Conservation (phyloP, 2,329 filamentous ascomycete species). For the Aspergillus piperis region DNA sequence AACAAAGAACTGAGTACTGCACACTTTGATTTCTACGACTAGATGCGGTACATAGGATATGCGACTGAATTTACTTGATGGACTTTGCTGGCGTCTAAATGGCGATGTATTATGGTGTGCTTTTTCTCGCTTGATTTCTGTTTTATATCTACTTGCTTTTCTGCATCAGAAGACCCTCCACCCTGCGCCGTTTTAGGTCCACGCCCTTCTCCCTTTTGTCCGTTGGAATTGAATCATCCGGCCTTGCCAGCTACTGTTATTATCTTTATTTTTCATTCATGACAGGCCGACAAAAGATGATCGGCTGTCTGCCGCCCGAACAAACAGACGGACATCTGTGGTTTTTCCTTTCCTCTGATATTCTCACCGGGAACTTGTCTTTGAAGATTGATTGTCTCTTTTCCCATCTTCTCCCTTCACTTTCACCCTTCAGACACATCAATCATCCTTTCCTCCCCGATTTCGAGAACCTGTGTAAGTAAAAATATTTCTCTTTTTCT, state of each 20-base stretch:
- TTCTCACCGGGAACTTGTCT: neutral
- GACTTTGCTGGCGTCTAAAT: slow-evolving; percentile 9
- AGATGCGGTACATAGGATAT: slow-evolving; percentile 17
- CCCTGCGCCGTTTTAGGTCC: neutral
- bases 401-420: neutral
- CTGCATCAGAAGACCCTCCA: neutral
- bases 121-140: slow-evolving; percentile 10
- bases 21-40: slow-evolving; percentile 10
- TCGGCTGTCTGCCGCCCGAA: neutral
- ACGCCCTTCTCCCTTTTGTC: slow-evolving; percentile 16
- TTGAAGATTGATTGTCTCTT: neutral
- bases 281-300: neutral
- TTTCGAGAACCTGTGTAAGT: neutral
- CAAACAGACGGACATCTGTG: neutral
- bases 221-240: neutral
- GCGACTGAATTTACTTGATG: slow-evolving; percentile 15
- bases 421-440: neutral
- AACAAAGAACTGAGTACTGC: slow-evolving; percentile 20
- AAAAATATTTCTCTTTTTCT: neutral
- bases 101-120: slow-evolving; percentile 21
- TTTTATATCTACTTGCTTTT: slow-evolving; percentile 5
- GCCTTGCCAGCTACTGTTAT: neutral
- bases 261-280: too few relatives aligned
- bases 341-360: neutral
- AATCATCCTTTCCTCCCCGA: neutral